Base-by-base conservation (phyloP, 768 basidiomycete genomes). In the Paxillus involutus region DNA sequence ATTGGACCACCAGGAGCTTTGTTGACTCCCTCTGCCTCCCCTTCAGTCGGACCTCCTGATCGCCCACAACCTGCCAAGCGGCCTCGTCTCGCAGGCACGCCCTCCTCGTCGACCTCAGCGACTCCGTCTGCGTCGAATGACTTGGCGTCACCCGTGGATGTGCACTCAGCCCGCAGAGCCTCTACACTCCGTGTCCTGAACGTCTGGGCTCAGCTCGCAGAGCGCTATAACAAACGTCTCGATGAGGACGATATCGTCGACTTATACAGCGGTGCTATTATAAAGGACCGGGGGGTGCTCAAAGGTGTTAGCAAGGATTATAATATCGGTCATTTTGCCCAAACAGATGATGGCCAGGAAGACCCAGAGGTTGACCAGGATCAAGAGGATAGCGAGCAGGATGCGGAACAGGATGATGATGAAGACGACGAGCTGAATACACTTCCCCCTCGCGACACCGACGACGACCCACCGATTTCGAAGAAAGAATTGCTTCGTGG, bases 211-310 rank as follows among this genome's bases (percentile, higher is more conserved):
- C 75, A 80, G 48, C 80, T 92, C 4, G 88, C 81, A 3, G 82
- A 86, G 45, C 80, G 87, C 24, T 87, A 91, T 64, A 77, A 80
- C 33, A 77, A 81, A 47, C 77, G 78, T 42, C 71, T 89, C 37
- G 87, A 89, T 59, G 85, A 91, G 63, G 90, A 92, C 67, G 90
- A 93, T 66, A 85, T 91, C 44, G 75, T 92, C 32, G 86, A 91
- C 62, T 71, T 93, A 3, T 72, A 75, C 51, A 83, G 81, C 11
- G 80, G 77, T 11, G 67, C 79, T 56, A 75, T 92, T 40, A 73
- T 89, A 53, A 83, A 81, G 61, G 87, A 92, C 66, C 80, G 87
- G 54, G 90, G 90, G 2, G 78, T 88, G 4, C 71, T 88, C 40
- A 79, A 81, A 44, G 60, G 63, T 14, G 69, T 75, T 14, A 63